Base-by-base conservation (phyloP, 345 rosid species). In the Garcia nutans region DNA sequence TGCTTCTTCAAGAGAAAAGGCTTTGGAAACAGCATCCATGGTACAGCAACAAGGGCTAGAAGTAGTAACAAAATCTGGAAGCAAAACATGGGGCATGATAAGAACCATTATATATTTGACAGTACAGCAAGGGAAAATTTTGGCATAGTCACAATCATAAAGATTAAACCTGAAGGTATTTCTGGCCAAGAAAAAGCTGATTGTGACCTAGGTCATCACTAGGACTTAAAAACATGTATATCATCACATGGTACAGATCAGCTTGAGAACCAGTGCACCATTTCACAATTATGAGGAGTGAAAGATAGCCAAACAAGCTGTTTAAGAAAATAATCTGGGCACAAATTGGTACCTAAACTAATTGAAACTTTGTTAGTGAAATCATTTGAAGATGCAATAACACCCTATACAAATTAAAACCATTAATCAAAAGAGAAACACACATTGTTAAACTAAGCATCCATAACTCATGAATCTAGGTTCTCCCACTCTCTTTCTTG, bases 201-300 rank as follows among this genome's bases (percentile, higher is more conserved):
- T 96, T 96, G 77, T 93, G 98, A 62, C 93, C 98, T 71, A 96
- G 80, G 47, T 96, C 99, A 77, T 90, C 96, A 60, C 90, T 86
- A 49, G 99, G 99, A 85, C 98, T 90, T 65, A 95, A 82, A 80
- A 95, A 93, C 99, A 95, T 95, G 97, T 95, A 95, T 28, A 95
- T 95, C 98, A 95, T 82, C 65, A 93, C 68, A 62, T 95, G 99
- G 82, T 95, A 95, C 15, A 95, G 81, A 85, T 95, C 99, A 65
- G 96, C 97, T 87, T 93, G 86, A 28, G 98, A 93, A 73, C 99
- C 98, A 73, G 97, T 89, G 84, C 75, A 73, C 99, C 99, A 96
- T 82, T 96, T 96, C 79, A 92, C 83, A 74, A 96, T 84, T 84
- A 96, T 82, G 77, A 96, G 95, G 68, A 85, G 86, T 24, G 98